phyloP scores from a whole-genome alignment of 2,329 filamentous ascomycete genomes.

The Aulographum hederae region DNA sequence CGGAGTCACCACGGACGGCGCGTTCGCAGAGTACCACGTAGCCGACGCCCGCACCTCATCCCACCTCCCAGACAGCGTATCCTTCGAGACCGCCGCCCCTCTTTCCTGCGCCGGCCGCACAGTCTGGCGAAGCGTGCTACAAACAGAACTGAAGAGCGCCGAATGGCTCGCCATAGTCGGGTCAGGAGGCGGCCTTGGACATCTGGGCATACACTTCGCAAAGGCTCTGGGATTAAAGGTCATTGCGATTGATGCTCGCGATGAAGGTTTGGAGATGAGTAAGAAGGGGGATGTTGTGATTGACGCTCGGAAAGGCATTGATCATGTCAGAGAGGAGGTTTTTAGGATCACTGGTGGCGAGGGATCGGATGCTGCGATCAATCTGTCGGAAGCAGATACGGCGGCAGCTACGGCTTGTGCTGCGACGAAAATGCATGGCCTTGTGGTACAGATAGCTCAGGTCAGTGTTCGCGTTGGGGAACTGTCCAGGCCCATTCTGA shows the following conservation, averaged over 20 bases:
- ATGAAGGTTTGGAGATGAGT: slow-evolving; percentile 32
- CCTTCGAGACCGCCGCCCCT: slow-evolving; percentile 33
- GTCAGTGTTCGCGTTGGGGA: slow-evolving; percentile 12
- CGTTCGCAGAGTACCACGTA: slow-evolving; percentile 37
- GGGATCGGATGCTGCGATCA: slow-evolving; percentile 34
- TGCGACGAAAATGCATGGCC: slow-evolving; percentile 40
- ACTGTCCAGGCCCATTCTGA: slow-evolving; percentile 2
- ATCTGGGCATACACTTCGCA: slow-evolving; percentile 32
- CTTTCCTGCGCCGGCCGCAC: slow-evolving; percentile 38
- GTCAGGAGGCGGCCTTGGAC: slow-evolving; percentile 21
- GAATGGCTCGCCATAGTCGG: slow-evolving; percentile 21
- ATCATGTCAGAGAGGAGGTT: slow-evolving; percentile 28
- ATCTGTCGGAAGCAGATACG: slow-evolving; percentile 31
- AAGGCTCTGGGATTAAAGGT: slow-evolving; percentile 31
- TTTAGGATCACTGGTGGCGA: slow-evolving; percentile 27
- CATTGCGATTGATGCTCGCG: slow-evolving; percentile 35
- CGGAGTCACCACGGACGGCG: slow-evolving; percentile 33
- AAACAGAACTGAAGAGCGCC: slow-evolving; percentile 20
- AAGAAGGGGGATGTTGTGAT: slow-evolving; percentile 29
- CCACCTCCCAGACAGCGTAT: slow-evolving; percentile 28
- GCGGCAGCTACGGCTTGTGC: slow-evolving; percentile 34
- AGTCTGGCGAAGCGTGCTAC: slow-evolving; percentile 27
- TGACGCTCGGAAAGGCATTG: slow-evolving; percentile 31
- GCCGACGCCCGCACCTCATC: slow-evolving; percentile 30
- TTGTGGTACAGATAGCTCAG: slow-evolving; percentile 41